Evolutionary conservation across 345 rosid species (phyloP), one percentile per base, ranked within the genome.

Genomic region (Aegle marmelos): DNA sequence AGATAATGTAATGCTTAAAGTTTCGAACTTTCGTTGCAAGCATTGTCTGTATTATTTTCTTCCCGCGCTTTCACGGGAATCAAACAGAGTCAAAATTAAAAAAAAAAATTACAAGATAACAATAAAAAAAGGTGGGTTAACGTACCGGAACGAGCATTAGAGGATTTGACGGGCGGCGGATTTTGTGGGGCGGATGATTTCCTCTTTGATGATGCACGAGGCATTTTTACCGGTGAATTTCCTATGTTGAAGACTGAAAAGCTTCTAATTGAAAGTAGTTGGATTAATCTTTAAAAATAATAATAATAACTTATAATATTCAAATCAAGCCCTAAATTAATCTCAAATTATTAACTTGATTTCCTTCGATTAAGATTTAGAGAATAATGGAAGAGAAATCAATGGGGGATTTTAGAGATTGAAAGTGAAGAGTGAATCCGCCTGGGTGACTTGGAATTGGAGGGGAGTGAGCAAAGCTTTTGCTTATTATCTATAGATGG

Each of bases 141-240:
- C 86, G 57, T 72, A 54, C 63, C 86, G 48, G 84, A 48, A 57
- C 79, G 79, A 54, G 79, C 54, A 63, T 76, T 83, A 68, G 85
- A 13, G 34, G 87, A 76, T 79, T 79, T 73, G 84, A 79, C 78
- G 71, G 83, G 73, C 68, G 84, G 77, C 72, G 85, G 73, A 58
- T 71, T 79, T 13, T 63, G 83, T 77, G 86, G 85, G 84, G 76
- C 87, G 54, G 83, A 74, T n/a, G 82, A 77, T 70, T 88, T 88
- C 73, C 89, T 53, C 84, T 88, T 88, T 17, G 85, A 77, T 27
- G 86, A 81, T 28, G 86, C 81, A 57, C 87, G 91, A 72, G 86
- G 86, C 88, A 84, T 86, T 53, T 13, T 53, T 64, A 72, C 39
- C 63, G 50, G 22, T 9, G 62, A 41, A 34, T 58, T 36, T 37